Conservation (phyloP, 2,329 filamentous ascomycete genomes). For the Aspergillus novofumigatus region DNA sequence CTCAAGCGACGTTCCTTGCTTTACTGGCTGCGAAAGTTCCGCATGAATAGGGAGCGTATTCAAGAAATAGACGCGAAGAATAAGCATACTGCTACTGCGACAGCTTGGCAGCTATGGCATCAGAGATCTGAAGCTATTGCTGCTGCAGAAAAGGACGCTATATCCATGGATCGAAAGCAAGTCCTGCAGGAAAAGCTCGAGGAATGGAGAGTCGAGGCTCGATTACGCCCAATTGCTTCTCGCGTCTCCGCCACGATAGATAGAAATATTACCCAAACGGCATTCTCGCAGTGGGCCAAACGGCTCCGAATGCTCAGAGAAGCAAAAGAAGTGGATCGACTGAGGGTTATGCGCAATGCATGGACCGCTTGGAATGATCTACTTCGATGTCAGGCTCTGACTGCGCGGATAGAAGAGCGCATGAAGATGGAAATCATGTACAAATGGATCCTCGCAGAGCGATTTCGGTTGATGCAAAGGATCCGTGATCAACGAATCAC, state of each 20-base stretch:
- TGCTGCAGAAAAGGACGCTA: constrained; percentile 27
- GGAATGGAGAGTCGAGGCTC: constrained; percentile 41
- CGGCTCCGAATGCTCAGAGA: constrained; percentile 42
- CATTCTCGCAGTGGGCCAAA: constrained; percentile 49
- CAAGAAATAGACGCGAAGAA: constrained; percentile 35
- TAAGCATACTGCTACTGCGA: constrained; percentile 23
- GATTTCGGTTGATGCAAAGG: constrained; percentile 37
- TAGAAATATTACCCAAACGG: constrained; percentile 42
- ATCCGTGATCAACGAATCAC: constrained; percentile 39
- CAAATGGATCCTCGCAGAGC: constrained; percentile 56
- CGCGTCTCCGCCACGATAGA: constrained; percentile 45
- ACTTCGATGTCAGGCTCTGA: constrained; percentile 52
- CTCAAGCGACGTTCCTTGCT: constrained; percentile 40
- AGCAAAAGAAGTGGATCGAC: constrained; percentile 49
- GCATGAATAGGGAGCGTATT: constrained; percentile 37
- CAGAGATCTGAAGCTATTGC: constrained; percentile 27
- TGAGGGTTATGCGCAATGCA: constrained; percentile 53
- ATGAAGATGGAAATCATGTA: constrained; percentile 55
- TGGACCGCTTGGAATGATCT: constrained; percentile 61
- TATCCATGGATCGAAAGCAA: constrained; percentile 28
- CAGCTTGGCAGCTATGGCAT: constrained; percentile 33
- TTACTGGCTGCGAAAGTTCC: constrained; percentile 38
- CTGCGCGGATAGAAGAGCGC: constrained; percentile 52
- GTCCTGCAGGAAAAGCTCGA: constrained; percentile 35
- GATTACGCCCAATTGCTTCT: constrained; percentile 39